Conservation (phyloP, 805 yeast genomes). For the Starmerella potacharoeniae region DNA sequence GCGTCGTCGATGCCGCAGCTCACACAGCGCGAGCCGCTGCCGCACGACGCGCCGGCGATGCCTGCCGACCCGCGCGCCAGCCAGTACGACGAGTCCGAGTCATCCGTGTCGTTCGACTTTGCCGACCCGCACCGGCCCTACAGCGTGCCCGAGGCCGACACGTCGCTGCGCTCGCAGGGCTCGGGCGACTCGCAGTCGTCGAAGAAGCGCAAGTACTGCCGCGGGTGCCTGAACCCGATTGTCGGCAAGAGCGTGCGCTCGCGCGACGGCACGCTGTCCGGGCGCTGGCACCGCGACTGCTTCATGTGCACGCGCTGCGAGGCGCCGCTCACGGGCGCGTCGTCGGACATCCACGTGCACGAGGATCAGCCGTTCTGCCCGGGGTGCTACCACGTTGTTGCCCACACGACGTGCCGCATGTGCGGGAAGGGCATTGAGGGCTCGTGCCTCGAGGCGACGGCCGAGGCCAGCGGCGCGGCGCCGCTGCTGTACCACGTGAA, state of each 20-base stretch:
- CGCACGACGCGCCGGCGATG: neutral
- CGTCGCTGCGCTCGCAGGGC: neutral
- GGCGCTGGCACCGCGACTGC: conserved; percentile 90
- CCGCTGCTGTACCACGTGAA: conserved; percentile 60
- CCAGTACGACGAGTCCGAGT: conserved; percentile 1
- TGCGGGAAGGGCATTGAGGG: conserved; percentile 82
- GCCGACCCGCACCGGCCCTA: conserved; percentile 4
- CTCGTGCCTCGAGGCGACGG: conserved; percentile 57
- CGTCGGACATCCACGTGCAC: conserved; percentile 45
- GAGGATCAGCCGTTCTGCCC: conserved; percentile 76
- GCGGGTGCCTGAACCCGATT: conserved; percentile 54
- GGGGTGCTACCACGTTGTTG: conserved; percentile 59
- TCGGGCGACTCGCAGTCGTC: neutral
- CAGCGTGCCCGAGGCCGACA: neutral
- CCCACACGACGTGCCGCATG: conserved; percentile 59
- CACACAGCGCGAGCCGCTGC: neutral
- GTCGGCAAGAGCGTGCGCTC: conserved; percentile 62
- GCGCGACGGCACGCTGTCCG: conserved; percentile 50
- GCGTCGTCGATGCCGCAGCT: conserved; percentile 1
- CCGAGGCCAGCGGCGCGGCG: conserved; percentile 33
- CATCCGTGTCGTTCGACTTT: conserved; percentile 13
- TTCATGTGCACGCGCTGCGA: conserved; percentile 63
- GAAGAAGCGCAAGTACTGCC: conserved; percentile 36
- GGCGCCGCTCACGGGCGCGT: conserved; percentile 20
- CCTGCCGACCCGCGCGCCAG: neutral